These are phyloP conservation scores for Thinopyrum elongatum DNA, from an alignment of 176 grass and related monocot species.

Conservation along the genomic window DNA sequence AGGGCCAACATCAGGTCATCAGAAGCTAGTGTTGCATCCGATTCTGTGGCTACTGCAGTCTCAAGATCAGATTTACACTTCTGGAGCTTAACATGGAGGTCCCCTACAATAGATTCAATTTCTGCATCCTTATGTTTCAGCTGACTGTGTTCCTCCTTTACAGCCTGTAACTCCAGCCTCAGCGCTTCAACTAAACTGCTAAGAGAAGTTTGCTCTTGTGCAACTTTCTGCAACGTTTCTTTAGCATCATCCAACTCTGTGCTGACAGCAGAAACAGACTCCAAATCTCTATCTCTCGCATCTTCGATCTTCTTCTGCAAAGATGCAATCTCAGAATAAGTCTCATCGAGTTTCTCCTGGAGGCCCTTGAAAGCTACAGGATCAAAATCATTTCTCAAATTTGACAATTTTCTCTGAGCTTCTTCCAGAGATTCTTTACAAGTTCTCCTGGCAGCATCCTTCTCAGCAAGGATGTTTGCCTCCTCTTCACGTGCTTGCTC, in stretches of 20 bases:
- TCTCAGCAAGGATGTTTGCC: conserved; percentile 60
- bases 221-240: conserved; percentile 72
- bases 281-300: conserved; percentile 57
- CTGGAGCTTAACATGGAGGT: conserved; percentile 80
- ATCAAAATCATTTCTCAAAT: conserved; percentile 77
- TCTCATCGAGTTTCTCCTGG: conserved; percentile 61
- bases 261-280: conserved; percentile 56
- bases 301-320: conserved; percentile 76
- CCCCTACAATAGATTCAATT: conserved; percentile 62
- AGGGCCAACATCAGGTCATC: conserved; percentile 77
- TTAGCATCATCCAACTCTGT: conserved; percentile 80
- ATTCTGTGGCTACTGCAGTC: conserved; percentile 60
- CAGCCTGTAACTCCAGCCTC: conserved; percentile 63
- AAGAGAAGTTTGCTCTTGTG: conserved; percentile 67
- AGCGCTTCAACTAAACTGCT: conserved; percentile 64
- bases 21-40: conserved; percentile 65
- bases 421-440: conserved; percentile 75
- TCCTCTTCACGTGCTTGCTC: conserved; percentile 83
- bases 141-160: conserved; percentile 75
- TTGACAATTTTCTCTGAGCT: conserved; percentile 63
- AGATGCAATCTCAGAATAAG: conserved; percentile 61
- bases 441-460: conserved; percentile 57
- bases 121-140: conserved; percentile 77
- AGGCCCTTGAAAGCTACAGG: conserved; percentile 61
- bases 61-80: conserved; percentile 86